Evolutionary conservation across 805 yeast genomes (phyloP), one percentile per base, ranked within the genome.

Genomic region (Hanseniaspora taiwanica): DNA sequence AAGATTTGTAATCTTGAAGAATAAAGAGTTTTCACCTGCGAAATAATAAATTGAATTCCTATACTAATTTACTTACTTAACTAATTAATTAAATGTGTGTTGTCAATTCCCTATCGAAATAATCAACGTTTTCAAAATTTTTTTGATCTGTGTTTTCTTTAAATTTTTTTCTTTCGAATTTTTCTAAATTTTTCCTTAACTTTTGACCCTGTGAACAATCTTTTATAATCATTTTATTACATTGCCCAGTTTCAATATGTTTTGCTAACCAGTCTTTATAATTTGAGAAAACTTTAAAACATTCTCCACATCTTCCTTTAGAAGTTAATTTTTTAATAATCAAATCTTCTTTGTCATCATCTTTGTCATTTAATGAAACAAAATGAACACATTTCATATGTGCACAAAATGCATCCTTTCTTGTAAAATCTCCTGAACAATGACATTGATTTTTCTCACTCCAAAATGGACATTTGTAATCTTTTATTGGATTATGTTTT

Each of bases 331-430:
- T n/a, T n/a, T n/a, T n/a, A n/a, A n/a, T n/a, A 37, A 74, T 76
- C 42, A 68, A 68, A 24, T 57, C 57, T 44, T 91, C 65, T 44
- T 79, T 77, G 44, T 25, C 29, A 8, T 25, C 69, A n/a, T n/a
- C n/a, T n/a, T n/a, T n/a, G n/a, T n/a, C n/a, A n/a, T n/a, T 23
- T 10, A 35, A 36, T 16, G 38, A 18, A 3, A 21, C 23, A 55
- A 81, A 81, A 53, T 81, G 91, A 42, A 81, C 73, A 6, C 85
- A 80, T 56, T 78, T 79, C 46, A 81, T 63, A 58, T 81, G 91
- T 52, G 81, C 81, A 51, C 81, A 81, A 59, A 71, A 81, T 3
- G 89, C 81, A 56, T 81, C 91, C 54, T 87, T 78, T 39, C 91
- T 66, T 9, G 81, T 72, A 50, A 81, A 81, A 36, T 76, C 78